Percentiles rank a stretch among this genome's conserved stretches.
Evolutionary conservation across 139 green algal species (phyloP).

Genomic region (Mychonastes homosphaera): DNA sequence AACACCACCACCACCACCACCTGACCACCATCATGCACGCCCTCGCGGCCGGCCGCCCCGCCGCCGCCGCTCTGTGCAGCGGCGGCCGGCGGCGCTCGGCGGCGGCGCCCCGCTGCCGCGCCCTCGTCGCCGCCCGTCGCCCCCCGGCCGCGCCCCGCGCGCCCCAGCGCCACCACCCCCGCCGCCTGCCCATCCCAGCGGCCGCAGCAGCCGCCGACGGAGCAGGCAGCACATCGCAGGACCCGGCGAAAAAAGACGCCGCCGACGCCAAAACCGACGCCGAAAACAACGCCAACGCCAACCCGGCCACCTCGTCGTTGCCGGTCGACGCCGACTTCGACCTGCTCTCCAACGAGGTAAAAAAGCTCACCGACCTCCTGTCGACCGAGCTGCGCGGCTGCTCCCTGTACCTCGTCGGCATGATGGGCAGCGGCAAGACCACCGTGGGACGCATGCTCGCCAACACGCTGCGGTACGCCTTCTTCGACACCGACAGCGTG

Average conservation of each 20-base stretch:
- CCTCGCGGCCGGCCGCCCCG: too few species aligned
- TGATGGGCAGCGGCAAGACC: constrained; percentile 78
- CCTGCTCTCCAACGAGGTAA: constrained; percentile 28
- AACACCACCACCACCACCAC: too few species aligned
- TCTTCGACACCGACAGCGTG: constrained; percentile 74
- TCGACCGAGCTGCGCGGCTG: constrained; percentile 43
- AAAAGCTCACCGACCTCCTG: constrained; percentile 26
- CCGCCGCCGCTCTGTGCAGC: too few species aligned
- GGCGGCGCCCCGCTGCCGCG: too few species aligned
- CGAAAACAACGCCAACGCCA: constrained; percentile 28
- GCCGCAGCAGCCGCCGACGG: constrained; percentile 2
- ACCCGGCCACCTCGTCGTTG: neutral
- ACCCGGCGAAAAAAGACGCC: constrained; percentile 24
- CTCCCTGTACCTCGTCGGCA: constrained; percentile 78
- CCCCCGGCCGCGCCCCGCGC: neutral
- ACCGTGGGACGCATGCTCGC: constrained; percentile 48
- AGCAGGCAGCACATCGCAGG: neutral
- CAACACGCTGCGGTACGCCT: constrained; percentile 61
- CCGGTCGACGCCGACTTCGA: constrained; percentile 38
- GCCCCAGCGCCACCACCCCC: neutral
- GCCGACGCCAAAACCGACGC: constrained; percentile 33
- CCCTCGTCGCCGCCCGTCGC: too few species aligned
- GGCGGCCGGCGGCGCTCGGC: too few species aligned
- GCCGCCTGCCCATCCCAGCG: neutral
- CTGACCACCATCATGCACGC: too few species aligned